Base-by-base conservation (phyloP, 805 yeast genomes). In the Lipomyces japonicus region DNA sequence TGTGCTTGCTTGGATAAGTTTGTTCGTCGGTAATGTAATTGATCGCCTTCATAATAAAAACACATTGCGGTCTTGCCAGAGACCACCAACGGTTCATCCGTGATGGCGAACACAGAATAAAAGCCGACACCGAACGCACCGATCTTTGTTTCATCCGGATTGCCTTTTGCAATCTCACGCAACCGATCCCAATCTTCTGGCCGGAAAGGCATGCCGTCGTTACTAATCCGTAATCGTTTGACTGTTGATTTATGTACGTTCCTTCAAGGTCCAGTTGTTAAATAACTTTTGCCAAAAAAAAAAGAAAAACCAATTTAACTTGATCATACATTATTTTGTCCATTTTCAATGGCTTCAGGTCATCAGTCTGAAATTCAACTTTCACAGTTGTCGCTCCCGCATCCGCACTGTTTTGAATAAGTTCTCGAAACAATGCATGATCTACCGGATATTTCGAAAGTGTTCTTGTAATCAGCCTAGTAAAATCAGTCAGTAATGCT, bases 91-190 rank as follows among this genome's bases (percentile, higher is more conserved):
- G 95, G 91, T 62, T 84, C 88, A 61, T 85, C 89, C 54, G 85
- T 84, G 79, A 85, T 80, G 61, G 86, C 91, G 35, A 84, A 90
- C 37, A 85, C 79, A 2, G 84, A 77, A 65, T 85, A 85, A 63
- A 82, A 84, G 1, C 74, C 74, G 5, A 70, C 74, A 4, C 74
- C 74, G 52, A 70, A 70, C 1, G 74, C 74, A 10, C 74, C 74
- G 28, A 70, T 71, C 44, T 70, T 70, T 14, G 69, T 50, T 48
- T 71, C 74, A 42, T 70, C 71, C 4, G 74, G 74, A 54, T 70
- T 70, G 2, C 74, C 74, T 39, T 68, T 65, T 4, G 74, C 74
- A 40, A 70, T 70, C 42, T 71, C 74, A 16, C 63, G 54, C 21
- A 70, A 59, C 7, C 74, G 65, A 39, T 55, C 60, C 74, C 74